A percentile compares a stretch with the other conserved stretches of the same genome.
These are phyloP conservation scores for Chenopodium berlandieri DNA, from an alignment of 148 eudicot species.

Conservation along the genomic window DNA sequence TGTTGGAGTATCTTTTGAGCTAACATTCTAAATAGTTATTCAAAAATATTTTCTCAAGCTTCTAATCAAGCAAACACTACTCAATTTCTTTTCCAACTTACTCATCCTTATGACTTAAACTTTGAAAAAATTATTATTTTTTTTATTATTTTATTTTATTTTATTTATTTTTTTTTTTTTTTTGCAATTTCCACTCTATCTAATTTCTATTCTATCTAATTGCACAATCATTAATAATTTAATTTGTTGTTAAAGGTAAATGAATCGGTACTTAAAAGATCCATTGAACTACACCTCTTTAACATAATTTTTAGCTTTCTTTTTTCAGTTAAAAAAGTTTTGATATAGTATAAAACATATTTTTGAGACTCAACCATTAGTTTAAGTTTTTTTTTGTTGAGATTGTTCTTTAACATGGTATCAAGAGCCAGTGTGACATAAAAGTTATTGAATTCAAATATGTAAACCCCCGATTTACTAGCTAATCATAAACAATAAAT, in stretches of 20 bases:
- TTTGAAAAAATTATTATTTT: neutral
- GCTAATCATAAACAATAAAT: too few species aligned
- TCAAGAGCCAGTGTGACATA: too few species aligned
- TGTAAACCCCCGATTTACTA: too few species aligned
- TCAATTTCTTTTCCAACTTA: neutral
- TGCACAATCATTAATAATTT: neutral
- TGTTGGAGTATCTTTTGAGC: neutral
- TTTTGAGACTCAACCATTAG: too few species aligned
- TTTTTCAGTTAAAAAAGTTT: neutral
- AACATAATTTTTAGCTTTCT: neutral
- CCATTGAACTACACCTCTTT: neutral
- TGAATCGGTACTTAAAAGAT: neutral
- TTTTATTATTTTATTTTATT: neutral
- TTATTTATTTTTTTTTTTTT: neutral
- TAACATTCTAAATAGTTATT: neutral
- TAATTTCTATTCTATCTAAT: neutral
- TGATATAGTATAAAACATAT: too few species aligned
- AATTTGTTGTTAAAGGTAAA: neutral
- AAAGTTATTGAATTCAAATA: too few species aligned
- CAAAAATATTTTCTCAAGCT: neutral
- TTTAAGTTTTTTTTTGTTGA: too few species aligned
- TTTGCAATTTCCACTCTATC: neutral
- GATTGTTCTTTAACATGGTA: too few species aligned
- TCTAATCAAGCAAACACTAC: constrained; percentile 1
- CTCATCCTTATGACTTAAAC: neutral